Conservation (phyloP, 2,329 filamentous ascomycete species). For the Phialophora expanda region DNA sequence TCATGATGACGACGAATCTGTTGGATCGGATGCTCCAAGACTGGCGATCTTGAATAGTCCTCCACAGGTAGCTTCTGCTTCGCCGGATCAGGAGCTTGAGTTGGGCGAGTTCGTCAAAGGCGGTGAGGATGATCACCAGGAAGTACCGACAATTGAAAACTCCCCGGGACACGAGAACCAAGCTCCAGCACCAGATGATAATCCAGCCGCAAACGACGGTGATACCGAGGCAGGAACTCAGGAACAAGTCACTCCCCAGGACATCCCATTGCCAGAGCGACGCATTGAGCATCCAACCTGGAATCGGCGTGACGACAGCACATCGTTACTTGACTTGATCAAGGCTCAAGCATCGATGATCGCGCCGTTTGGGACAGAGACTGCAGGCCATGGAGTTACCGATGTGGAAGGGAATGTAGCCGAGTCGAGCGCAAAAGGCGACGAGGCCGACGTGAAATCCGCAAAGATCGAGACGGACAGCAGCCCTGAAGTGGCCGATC, state of each 20-base stretch:
- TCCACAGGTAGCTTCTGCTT: neutral
- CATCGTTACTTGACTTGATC: slow-evolving; percentile 36
- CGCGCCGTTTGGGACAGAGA: slow-evolving; percentile 19
- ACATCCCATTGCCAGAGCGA: slow-evolving; percentile 18
- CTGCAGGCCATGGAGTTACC: slow-evolving; percentile 1
- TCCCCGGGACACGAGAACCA: neutral
- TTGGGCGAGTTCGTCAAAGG: neutral
- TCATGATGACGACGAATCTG: slow-evolving; percentile 18
- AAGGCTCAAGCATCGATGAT: slow-evolving; percentile 29
- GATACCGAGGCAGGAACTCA: neutral
- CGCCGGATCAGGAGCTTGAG: neutral
- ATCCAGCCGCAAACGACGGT: neutral
- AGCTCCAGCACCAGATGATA: neutral
- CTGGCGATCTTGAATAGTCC: neutral
- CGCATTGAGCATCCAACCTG: slow-evolving; percentile 35
- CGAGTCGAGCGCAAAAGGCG: neutral
- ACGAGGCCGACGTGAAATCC: neutral
- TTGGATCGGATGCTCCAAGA: slow-evolving; percentile 12
- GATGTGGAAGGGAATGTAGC: slow-evolving; percentile 12
- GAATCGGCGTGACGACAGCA: slow-evolving; percentile 31
- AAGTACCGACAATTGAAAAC: neutral
- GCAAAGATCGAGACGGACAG: neutral
- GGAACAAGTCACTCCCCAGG: neutral
- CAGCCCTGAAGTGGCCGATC: neutral
- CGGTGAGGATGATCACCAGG: slow-evolving; percentile 1